phyloP scores from a whole-genome alignment of 495 filamentous ascomycete species.

The Penicillium fimorum region DNA sequence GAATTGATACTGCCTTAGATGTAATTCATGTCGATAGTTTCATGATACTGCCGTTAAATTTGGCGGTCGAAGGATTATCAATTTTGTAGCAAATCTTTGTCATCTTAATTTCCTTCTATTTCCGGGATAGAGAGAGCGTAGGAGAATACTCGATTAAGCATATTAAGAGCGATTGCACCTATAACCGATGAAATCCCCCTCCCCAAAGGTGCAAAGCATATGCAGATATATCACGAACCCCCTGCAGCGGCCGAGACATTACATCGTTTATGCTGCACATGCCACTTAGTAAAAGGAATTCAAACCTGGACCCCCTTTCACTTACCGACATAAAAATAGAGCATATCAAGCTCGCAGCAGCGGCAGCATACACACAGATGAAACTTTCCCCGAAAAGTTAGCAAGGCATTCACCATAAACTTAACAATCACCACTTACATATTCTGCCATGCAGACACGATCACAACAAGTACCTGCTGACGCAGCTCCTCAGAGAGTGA shows the following conservation, averaged over 20 bases:
- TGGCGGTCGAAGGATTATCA: too few relatives aligned
- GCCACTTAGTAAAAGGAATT: neutral
- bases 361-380: neutral
- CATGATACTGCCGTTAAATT: too few relatives aligned
- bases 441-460: slow-evolving; percentile 5
- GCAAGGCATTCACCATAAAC: neutral
- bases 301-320: neutral
- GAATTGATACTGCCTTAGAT: too few relatives aligned
- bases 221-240: neutral
- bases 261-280: neutral
- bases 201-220: too few relatives aligned
- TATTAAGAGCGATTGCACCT: too few relatives aligned
- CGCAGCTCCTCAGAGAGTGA: slow-evolving; percentile 1
- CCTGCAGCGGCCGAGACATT: neutral
- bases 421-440: neutral
- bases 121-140: too few relatives aligned
- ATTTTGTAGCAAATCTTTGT: too few relatives aligned
- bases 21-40: too few relatives aligned
- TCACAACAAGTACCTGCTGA: neutral
- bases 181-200: too few relatives aligned
- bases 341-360: neutral
- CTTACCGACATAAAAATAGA: neutral
- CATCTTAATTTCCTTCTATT: too few relatives aligned
- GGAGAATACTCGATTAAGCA: too few relatives aligned
- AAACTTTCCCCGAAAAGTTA: neutral